Base-by-base conservation (phyloP, 768 basidiomycete species). In the Auricularia cornea region DNA sequence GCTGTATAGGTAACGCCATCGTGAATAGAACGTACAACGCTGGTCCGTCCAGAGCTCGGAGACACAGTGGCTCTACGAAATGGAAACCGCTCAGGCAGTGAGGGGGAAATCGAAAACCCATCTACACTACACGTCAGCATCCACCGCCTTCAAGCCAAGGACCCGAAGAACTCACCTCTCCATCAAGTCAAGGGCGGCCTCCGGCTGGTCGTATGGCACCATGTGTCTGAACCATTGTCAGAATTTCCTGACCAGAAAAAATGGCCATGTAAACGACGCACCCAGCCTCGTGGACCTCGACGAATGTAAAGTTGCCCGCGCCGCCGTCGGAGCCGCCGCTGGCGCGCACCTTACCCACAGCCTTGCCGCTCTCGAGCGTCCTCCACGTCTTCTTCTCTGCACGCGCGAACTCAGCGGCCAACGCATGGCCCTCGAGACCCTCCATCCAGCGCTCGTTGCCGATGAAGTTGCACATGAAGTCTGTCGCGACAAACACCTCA, bases 141-240 rank as follows among this genome's bases (percentile, higher is more conserved):
- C 28, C 4, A 57, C 26, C 28, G 29, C 11, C 8, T 10, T 10
- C 35, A 2, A 38, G 3, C 8, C 1, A 38, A 38, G 16, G 3
- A 38, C 35, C 8, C 35, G 35, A 38, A 31, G 10, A 8, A 57
- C 54, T 20, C 54, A 57, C 54, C 54, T 16, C 28, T 57, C 54
- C 10, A 57, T 57, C 2, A 57, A 6, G 54, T 57, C 92, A 71
- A 93, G 76, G 54, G 93, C 85, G 44, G 87, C 94, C 69, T 91
- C 89, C 1, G 94, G 89, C 70, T 95, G 92, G 74, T 98, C 92
- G 70, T 81, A 87, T 3, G 94, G 93, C 8, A 92, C 92, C 92
- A 94, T 90, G 72, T 93, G 91, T 38, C 90, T 91, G 68, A 54
- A 62, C 57, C 44, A 62, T 59, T n/a, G 31, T 62, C 61, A 63